A percentile compares a stretch with the other conserved stretches of the same genome.
Conservation (phyloP, 2,329 filamentous ascomycete genomes). For the Fusarium subglutinans region DNA sequence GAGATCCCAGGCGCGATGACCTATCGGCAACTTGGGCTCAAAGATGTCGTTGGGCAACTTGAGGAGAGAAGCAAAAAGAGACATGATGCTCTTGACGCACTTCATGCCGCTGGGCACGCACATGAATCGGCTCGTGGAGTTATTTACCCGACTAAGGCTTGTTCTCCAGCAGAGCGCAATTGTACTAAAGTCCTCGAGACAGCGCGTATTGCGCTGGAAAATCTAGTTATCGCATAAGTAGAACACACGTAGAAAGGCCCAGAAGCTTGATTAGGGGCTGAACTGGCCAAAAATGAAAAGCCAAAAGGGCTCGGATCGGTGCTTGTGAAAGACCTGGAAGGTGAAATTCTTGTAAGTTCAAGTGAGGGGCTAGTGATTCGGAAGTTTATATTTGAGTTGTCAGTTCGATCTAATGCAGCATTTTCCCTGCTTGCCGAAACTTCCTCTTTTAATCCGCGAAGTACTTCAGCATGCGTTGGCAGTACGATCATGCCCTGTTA, state of each 20-base stretch:
- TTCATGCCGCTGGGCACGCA: constrained; percentile 52
- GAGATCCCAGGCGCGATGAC: constrained; percentile 16
- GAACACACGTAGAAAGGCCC: background rate
- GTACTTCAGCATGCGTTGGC: background rate
- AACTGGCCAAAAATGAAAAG: background rate
- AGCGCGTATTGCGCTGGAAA: constrained; percentile 63
- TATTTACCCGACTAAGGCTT: constrained; percentile 36
- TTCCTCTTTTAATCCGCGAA: background rate
- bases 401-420: background rate
- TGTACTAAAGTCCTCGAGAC: constrained; percentile 64
- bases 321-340: background rate
- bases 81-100: constrained; percentile 60
- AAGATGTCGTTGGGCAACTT: constrained; percentile 63
- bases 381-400: background rate
- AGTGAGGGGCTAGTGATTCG: background rate
- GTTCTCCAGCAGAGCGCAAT: constrained; percentile 49
- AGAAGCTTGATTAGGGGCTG: background rate
- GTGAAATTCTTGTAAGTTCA: background rate
- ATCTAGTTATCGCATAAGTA: constrained; percentile 61
- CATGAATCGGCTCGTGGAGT: constrained; percentile 39
- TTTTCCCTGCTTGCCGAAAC: background rate
- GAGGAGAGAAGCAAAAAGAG: constrained; percentile 60
- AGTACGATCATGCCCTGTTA: background rate
- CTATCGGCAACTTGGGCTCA: constrained; percentile 58
- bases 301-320: too few relatives aligned